Base-by-base conservation (phyloP, 2,329 filamentous ascomycete genomes). In the Didymella sp. region DNA sequence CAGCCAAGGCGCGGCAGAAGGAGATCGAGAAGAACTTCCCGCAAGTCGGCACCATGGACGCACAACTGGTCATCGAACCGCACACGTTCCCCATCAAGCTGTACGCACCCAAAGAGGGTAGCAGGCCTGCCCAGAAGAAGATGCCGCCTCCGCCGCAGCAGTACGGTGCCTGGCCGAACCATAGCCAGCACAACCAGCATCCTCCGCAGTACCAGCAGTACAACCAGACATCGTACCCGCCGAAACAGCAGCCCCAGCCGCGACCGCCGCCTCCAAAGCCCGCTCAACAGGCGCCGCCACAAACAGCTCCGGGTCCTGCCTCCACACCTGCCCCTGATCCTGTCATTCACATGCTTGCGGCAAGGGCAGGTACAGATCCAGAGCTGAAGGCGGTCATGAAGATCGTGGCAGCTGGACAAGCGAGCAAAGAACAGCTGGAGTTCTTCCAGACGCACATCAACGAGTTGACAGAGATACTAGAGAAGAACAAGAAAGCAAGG, bases 361-460 rank as follows among this genome's bases (percentile, higher is more conserved):
- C 91, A 66, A 86, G 86, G 62, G 91, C 91, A 6, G 89, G 89
- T 0, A 86, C 85, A 24, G 89, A 95, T 70, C 83, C 87, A 0
- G 83, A 89, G 52, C 79, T 95, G 9, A 88, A 92, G 55, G 87
- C 89, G 31, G 80, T 95, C 0, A 95, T 95, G 91, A 91, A 91
- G 73, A 86, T 90, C 50, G 91, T 95, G 0, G 91, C 91, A 0
- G 87, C 88, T 25, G 90, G 90, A 1, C 84, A 88, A 63, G 91
- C 91, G 0, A 86, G 85, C 12, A 84, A 86, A 33, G 84, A 87
- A 13, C 89, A 95, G 71, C 78, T 95, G 12, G 86, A 86, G 43
- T 85, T 87, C 60, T 95, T 95, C 65, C 91, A 95, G 71, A 83
- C 82, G 45, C 90, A 95, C 38, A 95, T 95, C 60, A 89, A 92